Evolutionary conservation across 179 eudicot species (phyloP).

Genomic region (Beta corolliflora): DNA sequence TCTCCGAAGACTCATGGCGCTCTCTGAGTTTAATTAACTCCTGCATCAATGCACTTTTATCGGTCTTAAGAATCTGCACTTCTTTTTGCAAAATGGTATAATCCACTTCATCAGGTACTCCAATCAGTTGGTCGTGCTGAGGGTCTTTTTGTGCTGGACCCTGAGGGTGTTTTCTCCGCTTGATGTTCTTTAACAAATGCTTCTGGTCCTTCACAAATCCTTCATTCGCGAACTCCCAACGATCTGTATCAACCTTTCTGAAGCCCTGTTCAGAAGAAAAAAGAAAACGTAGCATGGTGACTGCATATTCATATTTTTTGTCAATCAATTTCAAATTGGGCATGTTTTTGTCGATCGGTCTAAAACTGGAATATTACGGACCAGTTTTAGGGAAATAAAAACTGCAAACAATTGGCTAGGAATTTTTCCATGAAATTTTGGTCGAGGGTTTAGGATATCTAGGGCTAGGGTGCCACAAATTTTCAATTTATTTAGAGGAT

Average conservation of each 20-base stretch:
- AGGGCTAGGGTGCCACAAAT: too few species aligned
- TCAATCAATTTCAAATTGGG: background rate
- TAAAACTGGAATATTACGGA: too few species aligned
- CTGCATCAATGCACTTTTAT: constrained; percentile 40
- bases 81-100: constrained; percentile 33
- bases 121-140: constrained; percentile 23
- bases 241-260: constrained; percentile 44
- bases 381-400: too few species aligned
- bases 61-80: constrained; percentile 45
- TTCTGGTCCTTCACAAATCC: constrained; percentile 41
- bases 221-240: constrained; percentile 46
- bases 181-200: constrained; percentile 35
- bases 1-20: constrained; percentile 38
- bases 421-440: too few species aligned
- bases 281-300: background rate
- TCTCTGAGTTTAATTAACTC: constrained; percentile 39
- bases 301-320: background rate
- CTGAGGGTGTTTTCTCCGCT: constrained; percentile 44
- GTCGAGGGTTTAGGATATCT: too few species aligned
- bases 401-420: too few species aligned
- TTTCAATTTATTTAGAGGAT: too few species aligned
- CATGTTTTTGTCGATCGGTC: too few species aligned
- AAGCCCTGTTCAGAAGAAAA: constrained; percentile 35
- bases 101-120: constrained; percentile 28
- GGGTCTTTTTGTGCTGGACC: constrained; percentile 26